Evolutionary conservation across 2,329 filamentous ascomycete species (phyloP).

Genomic region (Massarina eburnea): DNA sequence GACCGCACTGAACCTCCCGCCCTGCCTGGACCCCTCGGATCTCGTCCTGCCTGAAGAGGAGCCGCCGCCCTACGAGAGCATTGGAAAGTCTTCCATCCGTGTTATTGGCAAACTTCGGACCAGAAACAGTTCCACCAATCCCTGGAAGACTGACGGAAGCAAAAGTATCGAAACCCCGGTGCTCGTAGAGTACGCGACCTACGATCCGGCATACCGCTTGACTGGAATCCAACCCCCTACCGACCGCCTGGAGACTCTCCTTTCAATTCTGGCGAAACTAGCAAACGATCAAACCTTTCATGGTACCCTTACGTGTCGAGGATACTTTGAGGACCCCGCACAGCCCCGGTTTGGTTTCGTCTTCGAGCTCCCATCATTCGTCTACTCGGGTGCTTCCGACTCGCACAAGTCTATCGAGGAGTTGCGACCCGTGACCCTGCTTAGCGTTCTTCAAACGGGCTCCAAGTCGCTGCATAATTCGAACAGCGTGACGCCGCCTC

Average conservation of each 20-base stretch:
- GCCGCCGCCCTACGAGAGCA: slow-evolving; percentile 52
- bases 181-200: slow-evolving; percentile 69
- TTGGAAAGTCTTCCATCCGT: slow-evolving; percentile 48
- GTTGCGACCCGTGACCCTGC: slow-evolving; percentile 48
- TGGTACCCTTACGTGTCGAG: slow-evolving; percentile 60
- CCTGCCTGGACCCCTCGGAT: slow-evolving; percentile 47
- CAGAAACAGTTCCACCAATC: slow-evolving; percentile 38
- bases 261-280: slow-evolving; percentile 34
- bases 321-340: slow-evolving; percentile 73
- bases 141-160: slow-evolving; percentile 42
- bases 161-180: slow-evolving; percentile 53
- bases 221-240: slow-evolving; percentile 51
- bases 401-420: slow-evolving; percentile 47
- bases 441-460: slow-evolving; percentile 51
- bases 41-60: slow-evolving; percentile 50
- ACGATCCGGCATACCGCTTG: slow-evolving; percentile 50
- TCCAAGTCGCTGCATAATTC: slow-evolving; percentile 47
- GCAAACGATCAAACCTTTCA: slow-evolving; percentile 37
- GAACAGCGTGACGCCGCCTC: slow-evolving; percentile 49
- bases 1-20: slow-evolving; percentile 38
- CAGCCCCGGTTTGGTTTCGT: slow-evolving; percentile 71
- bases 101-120: slow-evolving; percentile 49
- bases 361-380: slow-evolving; percentile 67
- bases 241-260: slow-evolving; percentile 47
- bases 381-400: slow-evolving; percentile 54